phyloP scores from a whole-genome alignment of 75 land plant species.

The Picea sitchensis region DNA sequence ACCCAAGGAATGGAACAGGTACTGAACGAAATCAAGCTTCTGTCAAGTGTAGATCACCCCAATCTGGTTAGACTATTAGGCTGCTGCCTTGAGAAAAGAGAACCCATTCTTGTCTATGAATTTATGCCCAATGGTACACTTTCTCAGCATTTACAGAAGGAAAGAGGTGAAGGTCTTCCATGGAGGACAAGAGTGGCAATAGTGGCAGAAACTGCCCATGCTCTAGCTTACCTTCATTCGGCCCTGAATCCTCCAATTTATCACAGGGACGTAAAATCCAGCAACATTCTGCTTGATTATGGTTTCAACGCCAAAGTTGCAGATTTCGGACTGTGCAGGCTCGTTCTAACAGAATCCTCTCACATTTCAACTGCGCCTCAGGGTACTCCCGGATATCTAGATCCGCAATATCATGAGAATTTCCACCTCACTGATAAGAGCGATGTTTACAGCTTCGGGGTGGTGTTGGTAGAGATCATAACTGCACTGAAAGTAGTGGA shows the following conservation, averaged over 20 bases:
- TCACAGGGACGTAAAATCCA: constrained; percentile 35
- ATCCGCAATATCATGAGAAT: too few relatives aligned
- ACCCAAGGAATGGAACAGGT: too few relatives aligned
- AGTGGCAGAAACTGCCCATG: constrained; percentile 19
- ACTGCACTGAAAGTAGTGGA: too few relatives aligned
- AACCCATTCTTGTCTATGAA: constrained; percentile 31
- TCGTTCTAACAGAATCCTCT: too few relatives aligned
- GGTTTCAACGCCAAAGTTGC: constrained; percentile 16
- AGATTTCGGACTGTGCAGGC: too few relatives aligned
- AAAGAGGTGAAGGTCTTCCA: constrained; percentile 5
- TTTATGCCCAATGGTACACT: constrained; percentile 33
- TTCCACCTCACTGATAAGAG: too few relatives aligned
- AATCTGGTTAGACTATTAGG: constrained; percentile 23
- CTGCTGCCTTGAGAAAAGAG: constrained; percentile 13
- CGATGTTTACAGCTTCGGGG: too few relatives aligned
- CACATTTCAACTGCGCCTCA: too few relatives aligned
- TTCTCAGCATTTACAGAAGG: constrained; percentile 18
- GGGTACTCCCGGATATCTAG: too few relatives aligned
- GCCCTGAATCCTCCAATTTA: constrained; percentile 16
- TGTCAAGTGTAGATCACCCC: constrained; percentile 11
- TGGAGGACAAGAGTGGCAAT: constrained; percentile 22
- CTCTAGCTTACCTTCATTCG: constrained; percentile 27
- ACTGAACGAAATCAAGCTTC: too few relatives aligned
- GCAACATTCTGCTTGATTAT: constrained; percentile 29
- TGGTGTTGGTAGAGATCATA: too few relatives aligned